A percentile compares a stretch with the other conserved stretches of the same genome.
Evolutionary conservation across 139 green algal species (phyloP).

Genomic region (Micromonas pusilla): DNA sequence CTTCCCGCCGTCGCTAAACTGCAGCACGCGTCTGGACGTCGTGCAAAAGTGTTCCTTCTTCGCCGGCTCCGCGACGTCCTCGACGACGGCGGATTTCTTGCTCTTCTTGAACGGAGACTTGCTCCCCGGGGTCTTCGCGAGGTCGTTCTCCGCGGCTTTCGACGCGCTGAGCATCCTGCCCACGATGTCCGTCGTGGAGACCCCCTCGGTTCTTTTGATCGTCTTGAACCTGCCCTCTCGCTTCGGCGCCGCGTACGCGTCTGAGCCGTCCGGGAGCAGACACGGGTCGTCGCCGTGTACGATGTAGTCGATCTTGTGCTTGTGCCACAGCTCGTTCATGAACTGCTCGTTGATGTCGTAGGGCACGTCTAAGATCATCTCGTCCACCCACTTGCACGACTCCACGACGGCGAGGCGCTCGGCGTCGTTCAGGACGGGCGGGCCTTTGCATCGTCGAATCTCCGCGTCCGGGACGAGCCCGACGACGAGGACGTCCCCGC

Average conservation of each 20-base stretch:
- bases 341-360: constrained; percentile 93
- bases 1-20: constrained; percentile 68
- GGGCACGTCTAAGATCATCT: constrained; percentile 87
- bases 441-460: constrained; percentile 85
- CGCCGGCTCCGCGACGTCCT: not conserved
- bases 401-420: constrained; percentile 83
- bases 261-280: constrained; percentile 91
- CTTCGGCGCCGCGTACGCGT: constrained; percentile 93
- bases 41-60: constrained; percentile 76
- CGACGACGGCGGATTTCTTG: not conserved
- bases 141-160: not conserved
- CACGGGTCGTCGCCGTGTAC: constrained; percentile 98
- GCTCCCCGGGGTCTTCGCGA: not conserved
- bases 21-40: constrained; percentile 83
- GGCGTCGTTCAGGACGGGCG: constrained; percentile 81
- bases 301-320: constrained; percentile 94
- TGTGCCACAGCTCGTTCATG: constrained; percentile 81
- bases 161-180: constrained; percentile 30
- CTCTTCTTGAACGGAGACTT: not conserved
- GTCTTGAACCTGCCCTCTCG: constrained; percentile 75
- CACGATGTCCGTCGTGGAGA: constrained; percentile 97
- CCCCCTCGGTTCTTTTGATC: constrained; percentile 96
- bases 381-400: constrained; percentile 95
- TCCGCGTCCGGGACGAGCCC: constrained; percentile 90
- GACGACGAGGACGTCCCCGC: constrained; percentile 91